Evolutionary conservation across 1,284 basidiomycete genomes (phyloP), one percentile per base, ranked within the genome.

Genomic region (Cutaneotrichosporon curvatum): DNA sequence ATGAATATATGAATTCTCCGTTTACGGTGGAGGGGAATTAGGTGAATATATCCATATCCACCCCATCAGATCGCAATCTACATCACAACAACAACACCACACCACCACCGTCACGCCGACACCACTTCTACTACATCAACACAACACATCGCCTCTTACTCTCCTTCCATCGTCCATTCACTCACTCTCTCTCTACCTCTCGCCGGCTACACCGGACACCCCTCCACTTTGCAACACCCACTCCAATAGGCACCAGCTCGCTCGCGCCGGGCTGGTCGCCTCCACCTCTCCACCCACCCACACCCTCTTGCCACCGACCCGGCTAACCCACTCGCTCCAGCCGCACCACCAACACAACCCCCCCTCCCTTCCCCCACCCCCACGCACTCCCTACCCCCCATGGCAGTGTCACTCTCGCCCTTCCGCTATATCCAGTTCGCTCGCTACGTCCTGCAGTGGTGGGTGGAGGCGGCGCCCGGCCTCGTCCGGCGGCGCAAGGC

Each of bases 341-440:
- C 45, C 28, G 23, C 18, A 21, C 30, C 43, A 18, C 40, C n/a
- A 32, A 19, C 9, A 15, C 43, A 40, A 32, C 21, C 22, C 21
- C 32, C 20, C 37, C 34, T 4, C 9, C 22, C 19, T 19, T 33
- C 14, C 4, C 22, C 30, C 22, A 4, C 15, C 38, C 12, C 18
- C 33, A 32, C 19, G 25, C 25, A 34, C 33, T 15, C 22, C 22
- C 22, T 1, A 14, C 33, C 12, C 48, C 32, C 44, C 20, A 61
- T 61, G 57, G 58, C 60, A 21, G 60, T 62, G 2, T 63, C 66
- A n/a, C 57, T 67, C 25, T 63, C 63, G 3, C 68, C 68, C 12
- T 66, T 65, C 47, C 56, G 65, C 37, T 66, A 68, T 44, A 48
- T 66, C 32, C 63, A 63, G 42, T 28, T 68, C 21, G 67, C 61